A percentile compares a stretch with the other conserved stretches of the same genome.
Conservation (phyloP, 352 stramenopile genomes). For the Pythium biforme region DNA sequence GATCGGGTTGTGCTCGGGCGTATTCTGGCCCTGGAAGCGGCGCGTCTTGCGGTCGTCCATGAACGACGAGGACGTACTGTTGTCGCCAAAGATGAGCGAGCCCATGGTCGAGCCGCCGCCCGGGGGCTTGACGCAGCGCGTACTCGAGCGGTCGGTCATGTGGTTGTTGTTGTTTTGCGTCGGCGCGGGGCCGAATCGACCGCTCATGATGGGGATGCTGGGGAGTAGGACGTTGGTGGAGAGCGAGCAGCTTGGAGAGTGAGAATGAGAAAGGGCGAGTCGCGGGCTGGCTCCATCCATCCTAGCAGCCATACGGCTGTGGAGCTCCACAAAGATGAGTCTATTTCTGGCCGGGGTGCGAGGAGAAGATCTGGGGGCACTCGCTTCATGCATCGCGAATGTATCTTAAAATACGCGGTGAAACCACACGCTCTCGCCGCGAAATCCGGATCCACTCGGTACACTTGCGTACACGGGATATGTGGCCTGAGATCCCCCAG, state of each 20-base stretch:
- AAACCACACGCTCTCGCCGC: background rate
- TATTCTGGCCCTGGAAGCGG: conserved; percentile 34
- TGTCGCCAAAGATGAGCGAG: conserved; percentile 43
- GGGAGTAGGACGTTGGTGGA: background rate
- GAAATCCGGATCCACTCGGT: background rate
- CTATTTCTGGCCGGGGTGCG: background rate
- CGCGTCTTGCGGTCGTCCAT: conserved; percentile 56
- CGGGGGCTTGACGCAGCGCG: conserved; percentile 44
- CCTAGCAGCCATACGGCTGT: background rate
- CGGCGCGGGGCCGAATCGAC: conserved; percentile 22
- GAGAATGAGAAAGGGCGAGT: background rate
- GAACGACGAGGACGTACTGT: conserved; percentile 32
- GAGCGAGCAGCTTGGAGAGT: conserved; percentile 12
- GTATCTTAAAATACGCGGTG: no score
- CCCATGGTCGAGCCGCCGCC: conserved; percentile 45
- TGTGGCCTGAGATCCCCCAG: no score
- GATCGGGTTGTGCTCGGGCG: conserved; percentile 39
- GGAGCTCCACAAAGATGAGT: background rate
- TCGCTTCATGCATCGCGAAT: background rate
- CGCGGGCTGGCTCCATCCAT: background rate
- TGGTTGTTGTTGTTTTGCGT: conserved; percentile 53
- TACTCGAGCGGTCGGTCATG: conserved; percentile 42
- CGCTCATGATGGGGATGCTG: conserved; percentile 19
- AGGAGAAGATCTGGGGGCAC: background rate
- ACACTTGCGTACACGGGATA: no score